Percentiles rank a stretch among this genome's conserved stretches.
phyloP scores from a whole-genome alignment of 371 early-diverging fungal genomes.

The Synchytrium microbalum region DNA sequence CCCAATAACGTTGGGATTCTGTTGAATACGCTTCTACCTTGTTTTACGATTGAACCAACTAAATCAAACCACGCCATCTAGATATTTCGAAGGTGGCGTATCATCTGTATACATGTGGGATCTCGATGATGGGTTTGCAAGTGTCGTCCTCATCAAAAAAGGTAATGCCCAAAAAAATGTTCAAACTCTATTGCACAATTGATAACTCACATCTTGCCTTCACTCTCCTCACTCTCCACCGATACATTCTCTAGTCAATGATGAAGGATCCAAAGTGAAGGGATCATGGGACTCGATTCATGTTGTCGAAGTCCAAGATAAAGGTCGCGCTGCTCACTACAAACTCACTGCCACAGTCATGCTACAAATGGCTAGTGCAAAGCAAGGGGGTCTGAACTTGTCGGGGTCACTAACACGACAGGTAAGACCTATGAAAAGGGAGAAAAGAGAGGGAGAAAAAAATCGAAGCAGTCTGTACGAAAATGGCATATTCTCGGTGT shows the following conservation, averaged over 20 bases:
- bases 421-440: conserved; percentile 42
- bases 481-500: too few species aligned
- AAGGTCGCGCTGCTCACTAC: conserved; percentile 78
- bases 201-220: conserved; percentile 1
- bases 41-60: neutral
- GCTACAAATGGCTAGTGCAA: conserved; percentile 67
- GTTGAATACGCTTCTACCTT: conserved; percentile 1
- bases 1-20: conserved; percentile 2
- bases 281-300: conserved; percentile 99
- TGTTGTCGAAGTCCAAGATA: conserved; percentile 82
- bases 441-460: too few species aligned
- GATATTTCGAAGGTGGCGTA: conserved; percentile 91
- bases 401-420: conserved; percentile 91
- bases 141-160: conserved; percentile 91
- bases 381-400: conserved; percentile 71
- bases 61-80: conserved; percentile 11
- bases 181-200: conserved; percentile 2
- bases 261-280: conserved; percentile 57
- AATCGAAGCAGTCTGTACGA: too few species aligned
- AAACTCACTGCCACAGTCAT: conserved; percentile 92
- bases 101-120: conserved; percentile 96
- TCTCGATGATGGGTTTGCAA: conserved; percentile 86
- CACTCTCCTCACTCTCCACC: neutral
- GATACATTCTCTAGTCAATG: conserved; percentile 41
- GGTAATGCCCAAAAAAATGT: too few species aligned